A percentile compares a stretch with the other conserved stretches of the same genome.
Evolutionary conservation across 2,329 filamentous ascomycete species (phyloP).

Genomic region (Phyllosticta paracitricarpa): DNA sequence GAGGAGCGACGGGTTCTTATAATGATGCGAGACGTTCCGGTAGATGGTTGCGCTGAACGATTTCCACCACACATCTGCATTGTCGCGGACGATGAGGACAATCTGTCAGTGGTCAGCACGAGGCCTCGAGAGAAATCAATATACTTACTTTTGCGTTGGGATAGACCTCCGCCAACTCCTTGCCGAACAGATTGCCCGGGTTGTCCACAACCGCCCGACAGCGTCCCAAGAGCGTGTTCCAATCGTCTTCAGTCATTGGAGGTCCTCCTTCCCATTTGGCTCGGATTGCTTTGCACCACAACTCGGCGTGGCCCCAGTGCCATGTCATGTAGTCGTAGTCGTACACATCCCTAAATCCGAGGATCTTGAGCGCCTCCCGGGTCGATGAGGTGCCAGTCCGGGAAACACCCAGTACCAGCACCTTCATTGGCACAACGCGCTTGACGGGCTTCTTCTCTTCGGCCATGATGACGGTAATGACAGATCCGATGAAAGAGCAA

Average conservation of each 20-base stretch:
- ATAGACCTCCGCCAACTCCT: background rate
- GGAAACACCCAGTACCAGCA: background rate
- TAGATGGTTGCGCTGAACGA: background rate
- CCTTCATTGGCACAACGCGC: background rate
- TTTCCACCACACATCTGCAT: background rate
- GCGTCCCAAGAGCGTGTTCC: background rate
- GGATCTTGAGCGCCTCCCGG: background rate
- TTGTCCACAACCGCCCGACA: background rate
- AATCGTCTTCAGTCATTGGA: background rate
- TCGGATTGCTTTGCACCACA: background rate
- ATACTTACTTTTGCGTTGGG: background rate
- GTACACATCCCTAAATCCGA: background rate
- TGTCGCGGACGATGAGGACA: background rate
- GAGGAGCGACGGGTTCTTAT: background rate
- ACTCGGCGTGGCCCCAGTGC: background rate
- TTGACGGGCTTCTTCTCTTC: background rate
- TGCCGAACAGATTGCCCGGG: background rate
- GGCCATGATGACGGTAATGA: background rate
- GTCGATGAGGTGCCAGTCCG: background rate
- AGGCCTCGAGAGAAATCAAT: background rate
- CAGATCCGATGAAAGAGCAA: background rate
- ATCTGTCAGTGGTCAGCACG: background rate
- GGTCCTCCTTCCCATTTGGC: background rate
- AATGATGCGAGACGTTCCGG: background rate
- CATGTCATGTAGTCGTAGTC: background rate